These are phyloP conservation scores for Pichia cephalocereana DNA, from an alignment of 805 yeast species.

Conservation along the genomic window DNA sequence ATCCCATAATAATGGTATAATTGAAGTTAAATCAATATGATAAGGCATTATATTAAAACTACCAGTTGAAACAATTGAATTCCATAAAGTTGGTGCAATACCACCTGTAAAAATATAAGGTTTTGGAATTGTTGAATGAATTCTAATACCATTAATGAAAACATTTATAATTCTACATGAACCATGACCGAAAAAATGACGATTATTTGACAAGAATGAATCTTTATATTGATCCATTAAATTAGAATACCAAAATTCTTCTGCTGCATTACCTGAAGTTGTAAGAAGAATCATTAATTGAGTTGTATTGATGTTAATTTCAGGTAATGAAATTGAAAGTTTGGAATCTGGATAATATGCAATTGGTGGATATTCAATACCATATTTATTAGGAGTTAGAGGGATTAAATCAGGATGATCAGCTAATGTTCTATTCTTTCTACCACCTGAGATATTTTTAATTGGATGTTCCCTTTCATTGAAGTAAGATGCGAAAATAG, in stretches of 20 bases:
- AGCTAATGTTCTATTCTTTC: background rate
- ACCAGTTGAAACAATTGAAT: constrained; percentile 62
- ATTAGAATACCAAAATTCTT: constrained; percentile 79
- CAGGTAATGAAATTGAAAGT: constrained; percentile 33
- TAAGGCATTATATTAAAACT: constrained; percentile 70
- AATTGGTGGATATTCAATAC: constrained; percentile 31
- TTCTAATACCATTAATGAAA: constrained; percentile 46
- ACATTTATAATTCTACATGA: constrained; percentile 63
- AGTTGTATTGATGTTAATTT: constrained; percentile 46
- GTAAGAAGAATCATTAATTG: constrained; percentile 49
- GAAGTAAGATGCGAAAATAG: constrained; percentile 44
- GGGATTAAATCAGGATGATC: constrained; percentile 25
- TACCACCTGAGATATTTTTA: background rate
- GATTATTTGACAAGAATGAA: constrained; percentile 32
- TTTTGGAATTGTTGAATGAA: constrained; percentile 57
- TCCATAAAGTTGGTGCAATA: constrained; percentile 71
- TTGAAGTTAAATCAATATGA: constrained; percentile 60
- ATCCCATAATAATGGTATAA: constrained; percentile 61
- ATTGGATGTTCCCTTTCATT: constrained; percentile 15
- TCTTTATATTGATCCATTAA: constrained; percentile 37
- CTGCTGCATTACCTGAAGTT: constrained; percentile 68
- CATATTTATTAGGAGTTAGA: constrained; percentile 20
- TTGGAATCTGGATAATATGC: constrained; percentile 35
- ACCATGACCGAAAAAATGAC: constrained; percentile 49
- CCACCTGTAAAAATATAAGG: constrained; percentile 81